These are phyloP conservation scores for Epichloe gansuensis DNA, from an alignment of 2,329 filamentous ascomycete species.

Conservation along the genomic window DNA sequence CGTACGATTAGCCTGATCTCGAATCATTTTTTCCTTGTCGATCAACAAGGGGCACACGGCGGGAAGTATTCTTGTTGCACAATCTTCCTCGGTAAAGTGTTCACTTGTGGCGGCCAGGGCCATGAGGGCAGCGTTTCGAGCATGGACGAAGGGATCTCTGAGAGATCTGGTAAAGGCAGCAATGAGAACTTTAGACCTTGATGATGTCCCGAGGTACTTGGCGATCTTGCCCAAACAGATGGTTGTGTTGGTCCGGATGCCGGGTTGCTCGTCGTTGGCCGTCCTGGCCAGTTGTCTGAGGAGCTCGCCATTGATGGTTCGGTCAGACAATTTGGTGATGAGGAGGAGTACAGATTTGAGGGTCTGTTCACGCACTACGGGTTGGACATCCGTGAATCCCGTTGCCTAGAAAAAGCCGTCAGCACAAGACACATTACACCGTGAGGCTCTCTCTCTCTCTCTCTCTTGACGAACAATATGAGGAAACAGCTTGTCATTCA, in stretches of 20 bases:
- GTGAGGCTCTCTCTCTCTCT: no score
- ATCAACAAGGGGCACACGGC: slow-evolving; percentile 72
- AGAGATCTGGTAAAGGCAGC: slow-evolving; percentile 85
- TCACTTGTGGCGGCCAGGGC: slow-evolving; percentile 77
- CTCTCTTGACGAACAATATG: slow-evolving; percentile 53
- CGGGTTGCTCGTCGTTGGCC: slow-evolving; percentile 92
- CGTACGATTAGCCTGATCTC: slow-evolving; percentile 83
- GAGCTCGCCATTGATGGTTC: slow-evolving; percentile 86
- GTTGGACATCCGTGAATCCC: slow-evolving; percentile 84
- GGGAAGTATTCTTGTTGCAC: slow-evolving; percentile 70
- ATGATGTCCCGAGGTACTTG: slow-evolving; percentile 66
- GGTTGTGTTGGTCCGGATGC: slow-evolving; percentile 94
- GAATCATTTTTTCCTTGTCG: slow-evolving; percentile 90
- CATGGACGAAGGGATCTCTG: slow-evolving; percentile 88
- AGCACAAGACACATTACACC: neutral
- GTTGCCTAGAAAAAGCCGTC: slow-evolving; percentile 47
- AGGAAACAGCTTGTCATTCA: slow-evolving; percentile 95
- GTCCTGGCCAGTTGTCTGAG: slow-evolving; percentile 86
- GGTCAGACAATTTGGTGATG: slow-evolving; percentile 79
- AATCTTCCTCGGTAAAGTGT: slow-evolving; percentile 80
- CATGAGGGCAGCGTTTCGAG: slow-evolving; percentile 76
- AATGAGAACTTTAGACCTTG: slow-evolving; percentile 77
- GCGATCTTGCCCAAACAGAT: slow-evolving; percentile 96
- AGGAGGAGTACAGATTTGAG: slow-evolving; percentile 86
- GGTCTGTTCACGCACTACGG: slow-evolving; percentile 87